Evolutionary conservation across 1,284 basidiomycete genomes (phyloP).

Genomic region (Irpex lacteus): DNA sequence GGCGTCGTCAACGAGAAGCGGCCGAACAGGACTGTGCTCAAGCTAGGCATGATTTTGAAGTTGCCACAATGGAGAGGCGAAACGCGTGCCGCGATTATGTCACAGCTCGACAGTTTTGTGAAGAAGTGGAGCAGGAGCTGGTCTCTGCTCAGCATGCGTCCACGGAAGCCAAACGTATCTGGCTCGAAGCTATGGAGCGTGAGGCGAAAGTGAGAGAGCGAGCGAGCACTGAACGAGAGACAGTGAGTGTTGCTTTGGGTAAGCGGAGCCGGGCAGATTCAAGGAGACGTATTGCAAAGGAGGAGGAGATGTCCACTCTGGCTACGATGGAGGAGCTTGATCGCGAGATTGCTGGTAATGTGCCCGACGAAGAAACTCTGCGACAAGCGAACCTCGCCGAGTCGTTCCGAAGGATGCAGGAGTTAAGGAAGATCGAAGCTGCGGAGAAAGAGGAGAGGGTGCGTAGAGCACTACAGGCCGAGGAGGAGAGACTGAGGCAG

Average conservation of each 20-base stretch:
- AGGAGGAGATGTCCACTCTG: not conserved
- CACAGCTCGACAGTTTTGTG: not conserved
- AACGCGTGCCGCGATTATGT: not conserved
- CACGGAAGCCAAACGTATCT: not conserved
- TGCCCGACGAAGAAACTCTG: not conserved
- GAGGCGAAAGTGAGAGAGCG: not conserved
- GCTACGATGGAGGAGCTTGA: not conserved
- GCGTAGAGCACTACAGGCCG: not conserved
- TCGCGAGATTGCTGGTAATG: not conserved
- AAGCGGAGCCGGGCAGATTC: not conserved
- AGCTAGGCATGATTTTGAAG: not conserved
- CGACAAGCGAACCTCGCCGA: conserved; percentile 1
- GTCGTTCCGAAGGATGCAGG: not conserved
- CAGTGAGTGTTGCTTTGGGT: not conserved
- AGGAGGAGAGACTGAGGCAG: not conserved
- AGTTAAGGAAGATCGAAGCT: not conserved
- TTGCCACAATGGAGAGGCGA: not conserved
- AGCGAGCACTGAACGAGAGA: not conserved
- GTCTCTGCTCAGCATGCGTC: not conserved
- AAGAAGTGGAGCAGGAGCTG: not conserved
- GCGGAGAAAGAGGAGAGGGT: not conserved
- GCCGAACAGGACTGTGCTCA: too few species aligned
- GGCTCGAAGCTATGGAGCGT: conserved; percentile 1
- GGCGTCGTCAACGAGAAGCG: too few species aligned
- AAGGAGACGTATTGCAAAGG: not conserved